Evolutionary conservation across 768 basidiomycete genomes (phyloP).

Genomic region (Cystofilobasidium bisporidii): DNA sequence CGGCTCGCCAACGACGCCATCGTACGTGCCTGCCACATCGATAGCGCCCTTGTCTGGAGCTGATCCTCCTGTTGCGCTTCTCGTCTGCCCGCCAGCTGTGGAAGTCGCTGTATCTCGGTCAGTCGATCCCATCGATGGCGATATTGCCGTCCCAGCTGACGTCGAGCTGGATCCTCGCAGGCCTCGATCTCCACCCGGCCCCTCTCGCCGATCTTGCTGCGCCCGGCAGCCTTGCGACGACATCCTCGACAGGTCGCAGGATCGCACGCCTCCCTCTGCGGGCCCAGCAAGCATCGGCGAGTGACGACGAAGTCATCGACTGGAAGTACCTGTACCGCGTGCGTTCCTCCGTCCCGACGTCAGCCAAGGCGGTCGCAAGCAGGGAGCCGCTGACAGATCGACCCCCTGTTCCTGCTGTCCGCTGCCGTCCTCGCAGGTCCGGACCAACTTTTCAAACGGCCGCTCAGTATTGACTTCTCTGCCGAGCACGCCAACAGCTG

Average conservation of each 20-base stretch:
- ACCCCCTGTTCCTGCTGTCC: not conserved
- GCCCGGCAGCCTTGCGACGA: not conserved
- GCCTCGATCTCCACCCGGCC: not conserved
- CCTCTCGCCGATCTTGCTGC: not conserved
- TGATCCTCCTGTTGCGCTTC: too few relatives aligned
- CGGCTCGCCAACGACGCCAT: conserved; percentile 19
- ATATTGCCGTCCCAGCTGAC: not conserved
- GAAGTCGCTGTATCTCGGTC: conserved; percentile 12
- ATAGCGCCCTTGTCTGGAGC: too few relatives aligned
- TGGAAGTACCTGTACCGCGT: conserved; percentile 25
- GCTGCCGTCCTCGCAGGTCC: not conserved
- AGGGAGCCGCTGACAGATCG: not conserved
- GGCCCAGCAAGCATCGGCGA: not conserved
- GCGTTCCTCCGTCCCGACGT: not conserved
- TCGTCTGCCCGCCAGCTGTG: not conserved
- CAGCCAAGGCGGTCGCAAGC: too few relatives aligned
- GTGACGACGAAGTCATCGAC: not conserved
- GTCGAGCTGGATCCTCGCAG: not conserved
- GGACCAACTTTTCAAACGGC: conserved; percentile 21
- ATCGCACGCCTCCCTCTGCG: not conserved
- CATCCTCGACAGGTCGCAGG: not conserved
- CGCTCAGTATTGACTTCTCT: conserved; percentile 2
- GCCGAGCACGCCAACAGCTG: not conserved
- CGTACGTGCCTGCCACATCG: not conserved
- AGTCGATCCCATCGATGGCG: not conserved